Evolutionary conservation across 306 rosid species (phyloP).

Genomic region (Fragaria nilgerrensis): DNA sequence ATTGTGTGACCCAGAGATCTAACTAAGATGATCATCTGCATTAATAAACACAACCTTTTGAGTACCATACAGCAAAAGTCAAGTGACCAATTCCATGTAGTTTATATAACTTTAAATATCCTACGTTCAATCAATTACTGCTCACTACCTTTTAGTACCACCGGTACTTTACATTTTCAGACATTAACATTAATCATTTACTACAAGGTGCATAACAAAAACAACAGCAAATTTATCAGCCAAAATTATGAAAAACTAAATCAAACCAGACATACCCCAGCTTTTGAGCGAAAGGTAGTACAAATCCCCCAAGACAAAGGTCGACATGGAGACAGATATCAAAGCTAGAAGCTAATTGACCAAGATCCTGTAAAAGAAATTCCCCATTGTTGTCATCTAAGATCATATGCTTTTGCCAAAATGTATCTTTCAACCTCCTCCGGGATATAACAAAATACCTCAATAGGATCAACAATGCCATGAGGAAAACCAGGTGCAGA

Average conservation of each 20-base stretch:
- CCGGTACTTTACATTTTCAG: neutral
- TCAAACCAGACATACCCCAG: conserved; percentile 68
- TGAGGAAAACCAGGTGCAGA: conserved; percentile 99
- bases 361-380: conserved; percentile 71
- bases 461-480: conserved; percentile 92
- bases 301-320: conserved; percentile 95
- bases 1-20: neutral
- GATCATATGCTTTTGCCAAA: conserved; percentile 7
- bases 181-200: neutral
- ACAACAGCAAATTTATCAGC: neutral
- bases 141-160: neutral
- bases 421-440: neutral
- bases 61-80: neutral
- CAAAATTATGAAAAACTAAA: neutral
- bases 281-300: conserved; percentile 82
- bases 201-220: neutral
- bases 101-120: neutral
- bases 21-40: neutral
- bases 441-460: conserved; percentile 35
- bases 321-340: conserved; percentile 92
- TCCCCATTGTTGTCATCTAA: conserved; percentile 18
- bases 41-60: neutral
- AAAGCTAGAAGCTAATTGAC: conserved; percentile 72
- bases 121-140: neutral
- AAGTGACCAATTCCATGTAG: neutral